Conservation (phyloP, 2,329 filamentous ascomycete genomes). For the Claviceps purpurea region DNA sequence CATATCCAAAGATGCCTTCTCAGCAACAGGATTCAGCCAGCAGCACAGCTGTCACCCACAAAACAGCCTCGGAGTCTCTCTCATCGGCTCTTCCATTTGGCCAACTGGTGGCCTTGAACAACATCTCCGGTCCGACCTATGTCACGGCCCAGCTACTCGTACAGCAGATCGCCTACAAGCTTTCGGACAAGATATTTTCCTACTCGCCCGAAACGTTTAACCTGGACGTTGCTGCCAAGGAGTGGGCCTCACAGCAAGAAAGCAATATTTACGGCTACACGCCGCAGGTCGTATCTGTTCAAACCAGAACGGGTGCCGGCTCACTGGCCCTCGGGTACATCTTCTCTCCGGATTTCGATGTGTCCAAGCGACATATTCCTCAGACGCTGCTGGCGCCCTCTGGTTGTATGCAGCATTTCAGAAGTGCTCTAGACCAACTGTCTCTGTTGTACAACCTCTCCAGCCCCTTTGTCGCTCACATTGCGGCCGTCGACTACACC, state of each 20-base stretch:
- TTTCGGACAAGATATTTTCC: conserved; percentile 95
- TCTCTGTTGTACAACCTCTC: conserved; percentile 82
- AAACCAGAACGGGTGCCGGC: conserved; percentile 81
- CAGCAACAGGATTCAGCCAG: conserved; percentile 25
- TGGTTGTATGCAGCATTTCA: conserved; percentile 66
- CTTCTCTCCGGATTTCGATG: conserved; percentile 92
- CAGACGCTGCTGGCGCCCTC: conserved; percentile 84
- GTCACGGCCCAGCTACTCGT: conserved; percentile 85
- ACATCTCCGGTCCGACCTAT: conserved; percentile 79
- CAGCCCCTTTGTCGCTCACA: conserved; percentile 83
- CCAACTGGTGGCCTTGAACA: conserved; percentile 37
- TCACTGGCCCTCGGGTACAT: conserved; percentile 90
- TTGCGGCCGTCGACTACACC: conserved; percentile 81
- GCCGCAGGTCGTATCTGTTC: conserved; percentile 65
- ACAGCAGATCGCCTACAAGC: conserved; percentile 87
- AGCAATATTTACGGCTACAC: conserved; percentile 71
- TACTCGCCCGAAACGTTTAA: conserved; percentile 93
- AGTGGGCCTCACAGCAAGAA: conserved; percentile 59
- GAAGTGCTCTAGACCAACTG: conserved; percentile 78
- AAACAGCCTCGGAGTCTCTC: conserved; percentile 23
- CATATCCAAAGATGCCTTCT: conserved; percentile 16
- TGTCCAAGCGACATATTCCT: conserved; percentile 79
- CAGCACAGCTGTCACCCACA: conserved; percentile 15
- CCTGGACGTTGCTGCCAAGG: conserved; percentile 67
- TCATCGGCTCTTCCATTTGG: conserved; percentile 45